These are phyloP conservation scores for Gossypium laxum DNA, from an alignment of 441 rosid genomes.

Conservation along the genomic window DNA sequence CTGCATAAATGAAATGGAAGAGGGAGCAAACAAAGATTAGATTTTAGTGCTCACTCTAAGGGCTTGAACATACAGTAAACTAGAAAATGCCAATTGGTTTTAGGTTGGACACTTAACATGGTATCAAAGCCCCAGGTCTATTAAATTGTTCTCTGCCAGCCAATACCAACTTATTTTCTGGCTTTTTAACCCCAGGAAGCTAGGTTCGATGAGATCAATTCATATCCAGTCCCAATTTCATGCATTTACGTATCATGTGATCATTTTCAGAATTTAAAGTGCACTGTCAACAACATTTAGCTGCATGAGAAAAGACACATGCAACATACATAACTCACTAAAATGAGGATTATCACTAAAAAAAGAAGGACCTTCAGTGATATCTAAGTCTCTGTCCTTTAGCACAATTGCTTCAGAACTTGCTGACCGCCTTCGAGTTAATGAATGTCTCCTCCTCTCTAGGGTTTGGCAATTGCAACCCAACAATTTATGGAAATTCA, in stretches of 20 bases:
- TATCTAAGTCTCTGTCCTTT: constrained; percentile 25
- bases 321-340: background rate
- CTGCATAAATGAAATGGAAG: constrained; percentile 27
- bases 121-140: background rate
- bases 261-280: background rate
- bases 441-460: constrained; percentile 48
- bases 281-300: background rate
- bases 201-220: background rate
- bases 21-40: background rate
- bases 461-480: constrained; percentile 55
- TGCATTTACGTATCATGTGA: background rate
- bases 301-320: background rate
- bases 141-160: background rate
- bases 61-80: background rate
- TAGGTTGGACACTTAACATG: background rate
- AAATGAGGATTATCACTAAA: constrained; percentile 14
- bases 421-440: constrained; percentile 14
- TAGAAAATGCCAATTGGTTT: background rate
- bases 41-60: background rate
- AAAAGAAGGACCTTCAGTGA: constrained; percentile 38
- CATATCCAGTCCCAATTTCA: background rate
- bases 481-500: constrained; percentile 76
- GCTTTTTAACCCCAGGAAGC: background rate
- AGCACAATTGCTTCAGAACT: constrained; percentile 21
- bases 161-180: background rate